Conservation (phyloP, 495 filamentous ascomycete genomes). For the Xylaria telfairii region DNA sequence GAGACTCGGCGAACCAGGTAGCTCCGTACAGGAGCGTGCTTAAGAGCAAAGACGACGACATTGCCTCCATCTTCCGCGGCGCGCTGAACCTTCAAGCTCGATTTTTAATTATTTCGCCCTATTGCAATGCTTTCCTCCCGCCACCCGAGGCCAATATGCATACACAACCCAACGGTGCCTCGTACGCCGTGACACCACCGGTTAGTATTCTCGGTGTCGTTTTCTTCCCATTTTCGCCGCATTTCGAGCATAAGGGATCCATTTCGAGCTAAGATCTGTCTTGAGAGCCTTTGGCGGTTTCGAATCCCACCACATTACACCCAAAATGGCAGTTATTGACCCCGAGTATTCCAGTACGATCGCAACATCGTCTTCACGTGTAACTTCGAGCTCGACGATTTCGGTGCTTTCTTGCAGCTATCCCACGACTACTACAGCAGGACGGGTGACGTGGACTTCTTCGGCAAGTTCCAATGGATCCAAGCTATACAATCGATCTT, state of each 20-base stretch:
- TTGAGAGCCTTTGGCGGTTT: too few relatives aligned
- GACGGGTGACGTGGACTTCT: constrained; percentile 63
- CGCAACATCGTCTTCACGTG: constrained; percentile 63
- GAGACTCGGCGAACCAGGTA: constrained; percentile 68
- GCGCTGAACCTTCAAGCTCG: constrained; percentile 65
- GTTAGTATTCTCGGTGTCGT: too few relatives aligned
- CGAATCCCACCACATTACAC: too few relatives aligned
- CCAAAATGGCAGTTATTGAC: too few relatives aligned
- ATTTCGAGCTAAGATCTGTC: too few relatives aligned
- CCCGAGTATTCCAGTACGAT: constrained; percentile 57
- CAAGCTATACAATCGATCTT: constrained; percentile 61
- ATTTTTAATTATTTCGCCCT: constrained; percentile 63
- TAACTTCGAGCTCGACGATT: constrained; percentile 69
- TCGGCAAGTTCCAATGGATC: constrained; percentile 66
- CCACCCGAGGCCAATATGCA: constrained; percentile 59
- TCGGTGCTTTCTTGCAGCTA: constrained; percentile 67
- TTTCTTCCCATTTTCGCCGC: too few relatives aligned
- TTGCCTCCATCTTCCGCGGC: constrained; percentile 66
- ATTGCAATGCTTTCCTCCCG: constrained; percentile 68
- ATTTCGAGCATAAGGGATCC: too few relatives aligned
- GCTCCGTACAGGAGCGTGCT: constrained; percentile 64
- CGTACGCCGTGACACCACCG: constrained; percentile 47
- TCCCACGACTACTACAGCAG: constrained; percentile 62
- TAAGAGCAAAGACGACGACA: constrained; percentile 53
- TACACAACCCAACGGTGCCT: constrained; percentile 54